Base-by-base conservation (phyloP, 768 basidiomycete species). In the Chiua virens region DNA sequence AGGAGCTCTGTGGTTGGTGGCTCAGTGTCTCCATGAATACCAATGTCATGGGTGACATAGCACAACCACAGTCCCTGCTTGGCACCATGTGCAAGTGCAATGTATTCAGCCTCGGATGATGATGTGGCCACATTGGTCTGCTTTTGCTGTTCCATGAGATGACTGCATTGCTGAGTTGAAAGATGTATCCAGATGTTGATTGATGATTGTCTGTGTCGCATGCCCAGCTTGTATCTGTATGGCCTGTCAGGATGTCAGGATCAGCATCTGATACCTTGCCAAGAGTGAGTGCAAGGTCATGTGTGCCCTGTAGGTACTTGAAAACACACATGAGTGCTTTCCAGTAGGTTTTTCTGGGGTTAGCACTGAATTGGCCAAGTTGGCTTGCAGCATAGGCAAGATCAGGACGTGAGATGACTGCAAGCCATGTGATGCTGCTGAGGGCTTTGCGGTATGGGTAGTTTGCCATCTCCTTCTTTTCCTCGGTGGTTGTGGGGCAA, bases 101-200 rank as follows among this genome's bases (percentile, higher is more conserved):
- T 66, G 52, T 77, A 76, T 52, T 78, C 73, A 4, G 73, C 66
- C 49, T 75, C 70, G 0, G 65, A 65, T 2, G 71, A 72, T 2
- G 71, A 75, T 3, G 67, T 58, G 0, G 73, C 63, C 1, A 75
- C 63, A 3, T 64, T 59, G 11, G 56, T 47, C 50, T 75, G 74
- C 37, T 71, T 70, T 57, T 58, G 6, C 67, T 60, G 1, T 56
- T 63, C 72, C 71, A 78, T 3, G 69, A 28, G 2, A 28, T 8
- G 27, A 10, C 27, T 2, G 8, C 10, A 10, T 10, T 8, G 8
- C 27, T 8, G 27, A 28, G 27, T 28, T 28, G 7, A 8, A 28
- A 28, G 7, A 28, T 8, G 10, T 28, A 28, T 5, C 27, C 27
- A 2, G 27, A 28, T 4, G 8, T 28, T 28, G 10, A 28, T 2